Evolutionary conservation across 2,329 filamentous ascomycete species (phyloP).

Genomic region (Neonectria coccinea): DNA sequence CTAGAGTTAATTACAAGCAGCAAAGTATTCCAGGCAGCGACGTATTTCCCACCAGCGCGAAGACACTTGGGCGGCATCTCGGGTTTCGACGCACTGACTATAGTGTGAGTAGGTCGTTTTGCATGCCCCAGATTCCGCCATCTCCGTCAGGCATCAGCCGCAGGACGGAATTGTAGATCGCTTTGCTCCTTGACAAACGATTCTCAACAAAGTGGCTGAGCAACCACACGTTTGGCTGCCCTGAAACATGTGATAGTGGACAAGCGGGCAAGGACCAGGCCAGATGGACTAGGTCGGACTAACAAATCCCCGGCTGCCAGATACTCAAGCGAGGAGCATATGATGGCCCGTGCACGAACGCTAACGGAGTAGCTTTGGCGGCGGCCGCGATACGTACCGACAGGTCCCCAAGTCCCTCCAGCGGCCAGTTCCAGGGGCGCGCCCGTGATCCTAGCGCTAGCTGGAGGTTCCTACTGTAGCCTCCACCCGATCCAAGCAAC

Average conservation of each 20-base stretch:
- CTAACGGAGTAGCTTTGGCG: slow-evolving; percentile 1
- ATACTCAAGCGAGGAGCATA: neutral
- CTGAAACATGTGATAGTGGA: slow-evolving; percentile 29
- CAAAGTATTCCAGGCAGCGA: neutral
- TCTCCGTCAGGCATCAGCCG: neutral
- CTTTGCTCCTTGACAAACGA: slow-evolving; percentile 4
- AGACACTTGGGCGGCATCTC: no score
- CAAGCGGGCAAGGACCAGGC: slow-evolving; percentile 16
- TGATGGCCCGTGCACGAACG: slow-evolving; percentile 10
- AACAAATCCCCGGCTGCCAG: slow-evolving; percentile 14
- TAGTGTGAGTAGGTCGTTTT: neutral
- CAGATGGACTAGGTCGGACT: slow-evolving; percentile 18
- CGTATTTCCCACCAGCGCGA: neutral
- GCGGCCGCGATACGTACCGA: slow-evolving; percentile 4
- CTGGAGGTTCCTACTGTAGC: slow-evolving; percentile 22
- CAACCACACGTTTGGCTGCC: slow-evolving; percentile 24
- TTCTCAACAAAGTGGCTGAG: slow-evolving; percentile 23
- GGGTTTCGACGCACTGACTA: neutral
- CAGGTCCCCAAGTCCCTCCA: slow-evolving; percentile 3
- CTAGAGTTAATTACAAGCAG: no score
- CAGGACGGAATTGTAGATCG: neutral
- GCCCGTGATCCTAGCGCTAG: slow-evolving; percentile 31
- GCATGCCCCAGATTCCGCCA: neutral
- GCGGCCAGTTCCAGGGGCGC: slow-evolving; percentile 21
- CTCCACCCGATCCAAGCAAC: slow-evolving; percentile 14